These are phyloP conservation scores for Auricularia sp. DNA, from an alignment of 768 basidiomycete species.

Conservation along the genomic window DNA sequence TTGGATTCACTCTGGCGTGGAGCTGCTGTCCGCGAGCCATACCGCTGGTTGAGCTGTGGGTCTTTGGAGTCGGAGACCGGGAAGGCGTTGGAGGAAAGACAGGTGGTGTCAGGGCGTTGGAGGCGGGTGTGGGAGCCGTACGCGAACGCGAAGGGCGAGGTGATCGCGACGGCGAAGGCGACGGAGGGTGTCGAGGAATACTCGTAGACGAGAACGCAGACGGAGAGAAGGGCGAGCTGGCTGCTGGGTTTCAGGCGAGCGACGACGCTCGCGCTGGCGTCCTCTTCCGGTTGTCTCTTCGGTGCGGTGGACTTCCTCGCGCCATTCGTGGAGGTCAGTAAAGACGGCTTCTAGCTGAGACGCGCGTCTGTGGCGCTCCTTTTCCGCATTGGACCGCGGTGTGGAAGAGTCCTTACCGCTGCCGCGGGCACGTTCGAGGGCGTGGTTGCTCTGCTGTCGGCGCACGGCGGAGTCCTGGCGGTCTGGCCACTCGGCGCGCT, in stretches of 20 bases:
- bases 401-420: constrained; percentile 29
- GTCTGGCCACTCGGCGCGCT: constrained; percentile 79
- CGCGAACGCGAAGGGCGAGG: constrained; percentile 27
- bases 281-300: background rate
- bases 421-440: constrained; percentile 46
- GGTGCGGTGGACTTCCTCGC: constrained; percentile 1
- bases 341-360: constrained; percentile 2
- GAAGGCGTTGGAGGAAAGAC: constrained; percentile 21
- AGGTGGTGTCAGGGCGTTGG: constrained; percentile 32
- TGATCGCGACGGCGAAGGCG: constrained; percentile 40
- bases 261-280: background rate
- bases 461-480: constrained; percentile 62
- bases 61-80: constrained; percentile 16
- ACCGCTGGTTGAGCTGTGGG: constrained; percentile 14
- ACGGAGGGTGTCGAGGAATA: constrained; percentile 37
- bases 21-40: constrained; percentile 7
- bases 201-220: background rate
- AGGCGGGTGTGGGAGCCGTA: constrained; percentile 8
- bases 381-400: constrained; percentile 4
- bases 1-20: constrained; percentile 9
- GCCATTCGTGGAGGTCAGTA: constrained; percentile 10
- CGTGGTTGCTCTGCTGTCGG: constrained; percentile 56
- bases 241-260: background rate
- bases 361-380: background rate
- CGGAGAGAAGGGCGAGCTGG: background rate